phyloP scores from a whole-genome alignment of 345 rosid genomes.

The Eucalyptus curtisii region DNA sequence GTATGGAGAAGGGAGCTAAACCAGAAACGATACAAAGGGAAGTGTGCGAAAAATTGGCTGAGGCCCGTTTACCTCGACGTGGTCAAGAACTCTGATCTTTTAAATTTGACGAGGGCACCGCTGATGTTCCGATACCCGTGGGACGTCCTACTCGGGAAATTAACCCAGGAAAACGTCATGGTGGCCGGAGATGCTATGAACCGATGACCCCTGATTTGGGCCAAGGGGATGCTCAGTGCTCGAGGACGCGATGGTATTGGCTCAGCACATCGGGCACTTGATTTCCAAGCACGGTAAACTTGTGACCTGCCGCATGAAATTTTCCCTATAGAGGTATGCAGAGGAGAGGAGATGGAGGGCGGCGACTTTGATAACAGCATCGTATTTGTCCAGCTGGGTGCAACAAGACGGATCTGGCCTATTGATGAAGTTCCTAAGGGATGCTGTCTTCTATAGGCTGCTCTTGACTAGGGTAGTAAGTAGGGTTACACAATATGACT shows the following conservation, averaged over 20 bases:
- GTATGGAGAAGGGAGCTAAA: neutral
- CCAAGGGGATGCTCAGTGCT: slow-evolving; percentile 24
- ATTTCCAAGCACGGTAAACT: neutral
- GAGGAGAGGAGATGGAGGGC: slow-evolving; percentile 6
- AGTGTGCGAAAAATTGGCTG: neutral
- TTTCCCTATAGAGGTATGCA: slow-evolving; percentile 3
- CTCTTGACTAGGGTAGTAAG: neutral
- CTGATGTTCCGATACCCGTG: slow-evolving; percentile 17
- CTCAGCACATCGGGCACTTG: slow-evolving; percentile 15
- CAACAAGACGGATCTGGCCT: slow-evolving; percentile 14
- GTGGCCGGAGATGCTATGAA: slow-evolving; percentile 40
- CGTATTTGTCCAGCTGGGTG: slow-evolving; percentile 17
- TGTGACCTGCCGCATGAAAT: neutral
- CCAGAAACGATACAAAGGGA: slow-evolving; percentile 3
- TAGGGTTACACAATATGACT: neutral
- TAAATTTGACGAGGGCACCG: slow-evolving; percentile 15
- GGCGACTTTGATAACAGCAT: slow-evolving; percentile 4
- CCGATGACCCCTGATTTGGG: slow-evolving; percentile 34
- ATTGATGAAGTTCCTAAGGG: slow-evolving; percentile 14
- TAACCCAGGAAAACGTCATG: slow-evolving; percentile 16
- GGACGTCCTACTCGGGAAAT: slow-evolving; percentile 12
- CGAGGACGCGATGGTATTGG: slow-evolving; percentile 24
- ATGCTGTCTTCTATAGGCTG: neutral
- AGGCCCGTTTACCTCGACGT: neutral
- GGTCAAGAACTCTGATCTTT: slow-evolving; percentile 3